These are phyloP conservation scores for Stentor coeruleus DNA, from an alignment of 73 alveolate genomes.

Conservation along the genomic window DNA sequence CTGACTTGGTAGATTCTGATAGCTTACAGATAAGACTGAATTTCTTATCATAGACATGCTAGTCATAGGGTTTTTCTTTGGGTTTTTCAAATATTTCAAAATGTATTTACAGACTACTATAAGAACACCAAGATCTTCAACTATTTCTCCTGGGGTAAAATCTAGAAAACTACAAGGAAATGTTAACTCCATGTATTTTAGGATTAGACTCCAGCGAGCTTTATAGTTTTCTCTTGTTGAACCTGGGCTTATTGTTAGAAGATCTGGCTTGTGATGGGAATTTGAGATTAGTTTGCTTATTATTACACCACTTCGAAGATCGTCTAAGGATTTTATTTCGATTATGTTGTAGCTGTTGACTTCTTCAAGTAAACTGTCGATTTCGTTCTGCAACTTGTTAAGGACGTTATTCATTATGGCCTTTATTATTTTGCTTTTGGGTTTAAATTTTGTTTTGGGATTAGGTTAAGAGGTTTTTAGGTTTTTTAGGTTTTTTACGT, in stretches of 20 bases:
- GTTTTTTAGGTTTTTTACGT: background rate
- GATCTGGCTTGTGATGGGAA: background rate
- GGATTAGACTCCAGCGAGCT: background rate
- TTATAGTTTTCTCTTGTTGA: background rate
- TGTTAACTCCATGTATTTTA: background rate
- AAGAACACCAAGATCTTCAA: background rate
- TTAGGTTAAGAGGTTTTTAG: background rate
- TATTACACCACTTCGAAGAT: background rate
- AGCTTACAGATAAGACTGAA: background rate
- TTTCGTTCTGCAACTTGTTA: background rate
- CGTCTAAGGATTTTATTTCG: background rate
- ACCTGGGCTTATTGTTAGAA: background rate
- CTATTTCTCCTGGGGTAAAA: background rate
- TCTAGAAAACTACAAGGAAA: background rate
- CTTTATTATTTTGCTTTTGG: no score
- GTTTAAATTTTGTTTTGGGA: background rate
- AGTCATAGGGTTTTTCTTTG: background rate
- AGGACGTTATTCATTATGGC: background rate
- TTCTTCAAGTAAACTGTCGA: background rate
- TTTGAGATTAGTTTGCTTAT: background rate
- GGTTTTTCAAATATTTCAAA: background rate
- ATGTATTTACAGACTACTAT: background rate
- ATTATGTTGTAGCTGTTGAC: background rate
- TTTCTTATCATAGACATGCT: background rate
- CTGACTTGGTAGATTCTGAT: background rate